These are phyloP conservation scores for Trichoderma breve DNA, from an alignment of 2,329 filamentous ascomycete genomes.

Conservation along the genomic window DNA sequence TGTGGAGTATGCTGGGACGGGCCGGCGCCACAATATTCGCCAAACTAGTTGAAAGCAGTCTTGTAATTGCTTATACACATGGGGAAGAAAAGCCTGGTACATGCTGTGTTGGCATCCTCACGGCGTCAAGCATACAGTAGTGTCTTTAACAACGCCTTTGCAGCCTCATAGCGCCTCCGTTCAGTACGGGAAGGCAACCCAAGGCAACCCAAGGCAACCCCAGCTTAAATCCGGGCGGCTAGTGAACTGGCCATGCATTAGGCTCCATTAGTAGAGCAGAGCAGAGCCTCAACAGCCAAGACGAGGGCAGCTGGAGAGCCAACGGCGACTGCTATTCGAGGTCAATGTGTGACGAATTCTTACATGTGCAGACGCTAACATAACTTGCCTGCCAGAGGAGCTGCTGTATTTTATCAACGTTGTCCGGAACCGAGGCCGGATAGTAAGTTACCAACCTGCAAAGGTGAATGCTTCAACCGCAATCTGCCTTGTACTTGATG, in stretches of 20 bases:
- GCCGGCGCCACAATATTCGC: too few species aligned
- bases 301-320: too few species aligned
- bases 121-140: not conserved
- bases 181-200: not conserved
- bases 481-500: not conserved
- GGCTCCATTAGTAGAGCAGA: too few species aligned
- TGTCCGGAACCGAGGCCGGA: not conserved
- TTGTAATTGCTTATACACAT: too few species aligned
- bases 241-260: not conserved
- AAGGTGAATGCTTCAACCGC: not conserved
- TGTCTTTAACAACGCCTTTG: not conserved
- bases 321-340: not conserved
- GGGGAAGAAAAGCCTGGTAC: too few species aligned
- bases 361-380: too few species aligned
- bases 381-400: too few species aligned
- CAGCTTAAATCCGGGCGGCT: not conserved
- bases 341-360: too few species aligned
- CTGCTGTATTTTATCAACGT: too few species aligned
- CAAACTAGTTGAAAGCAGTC: too few species aligned
- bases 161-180: not conserved
- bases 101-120: too few species aligned
- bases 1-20: too few species aligned
- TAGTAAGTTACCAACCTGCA: not conserved
- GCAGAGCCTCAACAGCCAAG: not conserved
- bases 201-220: not conserved